Conservation (phyloP, 2,329 filamentous ascomycete genomes). For the Cucurbitaria berberidis region DNA sequence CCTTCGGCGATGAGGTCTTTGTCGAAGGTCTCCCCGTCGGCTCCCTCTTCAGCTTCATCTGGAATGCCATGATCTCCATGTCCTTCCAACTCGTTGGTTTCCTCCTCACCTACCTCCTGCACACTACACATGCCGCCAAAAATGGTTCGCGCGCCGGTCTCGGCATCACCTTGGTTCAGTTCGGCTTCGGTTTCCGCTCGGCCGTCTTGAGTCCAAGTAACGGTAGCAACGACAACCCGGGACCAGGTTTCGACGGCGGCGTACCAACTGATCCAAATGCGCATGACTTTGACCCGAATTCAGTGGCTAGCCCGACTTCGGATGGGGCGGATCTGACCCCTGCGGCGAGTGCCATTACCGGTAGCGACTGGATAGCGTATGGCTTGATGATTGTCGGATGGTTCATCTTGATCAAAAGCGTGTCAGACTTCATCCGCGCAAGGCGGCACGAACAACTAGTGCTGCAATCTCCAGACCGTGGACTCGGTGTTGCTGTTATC, state of each 20-base stretch:
- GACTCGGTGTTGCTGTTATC: conserved; percentile 82
- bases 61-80: conserved; percentile 94
- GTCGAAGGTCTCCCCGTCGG: conserved; percentile 95
- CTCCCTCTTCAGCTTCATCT: conserved; percentile 83
- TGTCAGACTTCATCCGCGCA: conserved; percentile 87
- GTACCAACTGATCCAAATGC: conserved; percentile 85
- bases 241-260: conserved; percentile 60
- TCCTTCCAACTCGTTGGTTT: conserved; percentile 98
- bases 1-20: conserved; percentile 93
- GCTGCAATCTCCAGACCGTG: conserved; percentile 88
- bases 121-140: conserved; percentile 97
- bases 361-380: conserved; percentile 89
- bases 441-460: conserved; percentile 92
- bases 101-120: conserved; percentile 94
- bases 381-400: conserved; percentile 95
- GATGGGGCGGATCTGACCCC: conserved; percentile 44
- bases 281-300: conserved; percentile 82
- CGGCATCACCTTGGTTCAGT: conserved; percentile 93
- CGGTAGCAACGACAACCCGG: conserved; percentile 53
- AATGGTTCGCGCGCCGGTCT: conserved; percentile 94
- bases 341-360: conserved; percentile 64
- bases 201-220: conserved; percentile 40
- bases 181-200: conserved; percentile 93
- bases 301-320: conserved; percentile 56
- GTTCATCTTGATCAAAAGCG: conserved; percentile 95